Percentiles rank a stretch among this genome's conserved stretches.
These are phyloP conservation scores for Suillus brevipes DNA, from an alignment of 768 basidiomycete species.

Conservation along the genomic window DNA sequence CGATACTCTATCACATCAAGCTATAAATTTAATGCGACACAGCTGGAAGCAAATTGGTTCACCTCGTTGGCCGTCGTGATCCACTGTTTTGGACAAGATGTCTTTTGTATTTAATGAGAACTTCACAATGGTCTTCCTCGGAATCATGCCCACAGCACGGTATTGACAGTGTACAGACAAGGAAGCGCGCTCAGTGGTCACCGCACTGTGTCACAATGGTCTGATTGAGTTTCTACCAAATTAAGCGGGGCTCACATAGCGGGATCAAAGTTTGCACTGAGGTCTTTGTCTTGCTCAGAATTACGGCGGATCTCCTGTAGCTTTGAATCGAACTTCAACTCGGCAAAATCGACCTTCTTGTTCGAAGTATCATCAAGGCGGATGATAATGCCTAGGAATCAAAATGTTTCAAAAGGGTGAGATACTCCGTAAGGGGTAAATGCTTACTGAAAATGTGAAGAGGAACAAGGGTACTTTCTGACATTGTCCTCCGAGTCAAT, in stretches of 20 bases:
- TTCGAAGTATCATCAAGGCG: constrained; percentile 4
- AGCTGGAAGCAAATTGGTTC: not conserved
- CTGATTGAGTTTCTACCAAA: not conserved
- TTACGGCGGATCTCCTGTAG: not conserved
- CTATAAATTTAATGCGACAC: not conserved
- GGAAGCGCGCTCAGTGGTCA: not conserved
- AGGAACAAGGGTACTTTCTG: not conserved
- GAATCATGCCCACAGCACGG: not conserved
- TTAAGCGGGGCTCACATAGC: not conserved
- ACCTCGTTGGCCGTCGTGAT: constrained; percentile 4
- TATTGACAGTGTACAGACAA: constrained; percentile 7
- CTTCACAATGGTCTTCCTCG: constrained; percentile 4
- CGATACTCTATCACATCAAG: not conserved
- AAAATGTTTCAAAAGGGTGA: not conserved
- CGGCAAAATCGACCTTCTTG: constrained; percentile 4
- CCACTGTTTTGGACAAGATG: not conserved
- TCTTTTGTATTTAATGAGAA: constrained; percentile 4
- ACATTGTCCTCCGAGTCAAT: not conserved
- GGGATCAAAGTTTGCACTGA: constrained; percentile 1
- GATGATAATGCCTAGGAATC: constrained; percentile 1
- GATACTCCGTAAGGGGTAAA: not conserved
- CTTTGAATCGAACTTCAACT: constrained; percentile 3
- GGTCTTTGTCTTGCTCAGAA: not conserved
- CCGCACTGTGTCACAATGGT: not conserved
- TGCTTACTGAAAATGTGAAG: not conserved